A percentile compares a stretch with the other conserved stretches of the same genome.
phyloP scores from a whole-genome alignment of 169 alveolate species.

The Perkinsus olseni region DNA sequence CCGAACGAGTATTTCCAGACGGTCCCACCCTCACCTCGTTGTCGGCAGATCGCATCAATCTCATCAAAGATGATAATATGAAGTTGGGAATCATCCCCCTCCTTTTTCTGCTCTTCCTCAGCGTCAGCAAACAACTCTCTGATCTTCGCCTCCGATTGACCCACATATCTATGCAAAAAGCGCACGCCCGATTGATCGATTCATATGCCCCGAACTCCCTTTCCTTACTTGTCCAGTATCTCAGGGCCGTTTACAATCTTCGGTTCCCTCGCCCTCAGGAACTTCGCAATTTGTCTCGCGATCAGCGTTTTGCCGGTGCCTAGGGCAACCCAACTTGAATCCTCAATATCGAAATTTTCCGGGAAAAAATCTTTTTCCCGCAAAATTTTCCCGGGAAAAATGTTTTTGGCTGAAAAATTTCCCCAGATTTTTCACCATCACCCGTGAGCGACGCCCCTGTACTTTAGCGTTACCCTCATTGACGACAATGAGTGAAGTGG shows the following conservation, averaged over 20 bases:
- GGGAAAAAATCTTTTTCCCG: too few relatives aligned
- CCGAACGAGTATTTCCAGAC: conserved; percentile 51
- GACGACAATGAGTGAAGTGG: too few relatives aligned
- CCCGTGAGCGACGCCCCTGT: too few relatives aligned
- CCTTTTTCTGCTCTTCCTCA: conserved; percentile 78
- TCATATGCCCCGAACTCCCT: too few relatives aligned
- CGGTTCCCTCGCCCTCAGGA: conserved; percentile 88
- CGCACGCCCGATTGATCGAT: conserved; percentile 24
- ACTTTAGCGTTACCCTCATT: too few relatives aligned
- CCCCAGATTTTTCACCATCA: too few relatives aligned
- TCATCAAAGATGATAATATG: conserved; percentile 98
- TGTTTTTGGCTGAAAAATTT: too few relatives aligned
- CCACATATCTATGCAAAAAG: conserved; percentile 76
- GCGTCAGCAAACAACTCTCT: conserved; percentile 95
- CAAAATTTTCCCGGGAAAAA: too few relatives aligned
- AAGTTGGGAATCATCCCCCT: conserved; percentile 89
- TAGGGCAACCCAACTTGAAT: background rate
- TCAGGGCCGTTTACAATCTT: conserved; percentile 80
- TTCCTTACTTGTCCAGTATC: conserved; percentile 25
- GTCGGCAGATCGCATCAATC: conserved; percentile 97
- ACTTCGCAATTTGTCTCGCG: conserved; percentile 97
- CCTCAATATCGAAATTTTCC: too few relatives aligned
- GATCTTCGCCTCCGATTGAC: conserved; percentile 97
- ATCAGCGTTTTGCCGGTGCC: conserved; percentile 99
- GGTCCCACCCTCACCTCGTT: conserved; percentile 84